Base-by-base conservation (phyloP, 2,329 filamentous ascomycete genomes). In the Ophiostoma sp. region DNA sequence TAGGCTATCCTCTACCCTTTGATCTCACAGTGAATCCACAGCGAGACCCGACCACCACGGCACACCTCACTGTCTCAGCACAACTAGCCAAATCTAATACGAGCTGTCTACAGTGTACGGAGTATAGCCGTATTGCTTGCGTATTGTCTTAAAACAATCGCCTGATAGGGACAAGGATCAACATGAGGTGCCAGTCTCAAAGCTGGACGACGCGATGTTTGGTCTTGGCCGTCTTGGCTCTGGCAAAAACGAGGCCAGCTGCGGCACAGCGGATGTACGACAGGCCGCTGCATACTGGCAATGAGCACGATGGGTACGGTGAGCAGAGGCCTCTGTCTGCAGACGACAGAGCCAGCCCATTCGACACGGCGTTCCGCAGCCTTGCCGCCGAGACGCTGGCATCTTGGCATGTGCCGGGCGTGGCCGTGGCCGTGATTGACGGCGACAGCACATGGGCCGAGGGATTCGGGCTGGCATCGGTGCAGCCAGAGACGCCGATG, bases 371-470 rank as follows among this genome's bases (percentile, higher is more conserved):
- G 27, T 74, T 74, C 48, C 67, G 48, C 31, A 35, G 33, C 6
- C 73, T 72, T 15, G 73, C 70, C 7, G 39, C 65, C n/a, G 67
- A 69, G 15, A 73, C 69, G 2, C 70, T 74, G 41, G 68, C 60
- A 1, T 67, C 69, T 0, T 85, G 80, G 79, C 80, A 83, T 68
- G 81, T 85, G 8, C 83, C 84, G 1, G 84, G 83, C 0, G 69
- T 85, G 6, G 78, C 83, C 1, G 78, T 86, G 27, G 82, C 81
- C 0, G 78, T 86, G 31, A 76, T 85, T 17, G 80, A 84, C 71
- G 80, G 80, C 1, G 77, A 83, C 15, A 72, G 80, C 4, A 80
- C 79, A 7, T 81, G 77, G 75, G 74, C 79, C 4, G 76, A 80
- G 80, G 84, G 81, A 20, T 83, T 82, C 71, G 83, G 81, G 77